phyloP scores from a whole-genome alignment of 2,329 filamentous ascomycete genomes.

The Colletotrichum sp. region DNA sequence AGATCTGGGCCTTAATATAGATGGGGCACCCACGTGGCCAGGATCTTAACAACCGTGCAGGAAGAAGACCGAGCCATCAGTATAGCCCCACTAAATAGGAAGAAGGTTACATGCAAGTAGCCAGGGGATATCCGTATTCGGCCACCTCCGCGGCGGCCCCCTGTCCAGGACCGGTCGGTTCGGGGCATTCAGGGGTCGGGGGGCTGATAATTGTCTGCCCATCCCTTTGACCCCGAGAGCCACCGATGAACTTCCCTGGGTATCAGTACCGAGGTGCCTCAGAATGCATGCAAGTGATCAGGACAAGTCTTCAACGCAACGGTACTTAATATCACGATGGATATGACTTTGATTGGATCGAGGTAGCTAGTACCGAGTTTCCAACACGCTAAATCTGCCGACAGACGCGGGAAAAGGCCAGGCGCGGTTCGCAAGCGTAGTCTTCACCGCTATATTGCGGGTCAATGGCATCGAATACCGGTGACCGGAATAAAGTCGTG shows the following conservation, averaged over 20 bases:
- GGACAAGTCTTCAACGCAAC: not conserved
- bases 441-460: not conserved
- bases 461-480: rapidly evolving
- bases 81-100: not conserved
- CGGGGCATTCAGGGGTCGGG: not conserved
- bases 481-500: not conserved
- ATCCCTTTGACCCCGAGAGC: not conserved
- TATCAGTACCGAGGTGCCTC: not conserved
- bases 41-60: not conserved
- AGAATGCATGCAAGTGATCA: not conserved
- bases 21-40: not conserved
- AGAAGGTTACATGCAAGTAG: not conserved
- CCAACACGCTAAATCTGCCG: not conserved
- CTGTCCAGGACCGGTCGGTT: not conserved
- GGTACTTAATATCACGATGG: not conserved
- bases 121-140: not conserved
- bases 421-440: not conserved
- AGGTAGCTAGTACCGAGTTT: not conserved
- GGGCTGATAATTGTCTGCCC: not conserved
- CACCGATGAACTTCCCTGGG: not conserved
- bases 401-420: not conserved
- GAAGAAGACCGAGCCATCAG: not conserved
- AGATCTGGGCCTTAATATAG: not conserved
- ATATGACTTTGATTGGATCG: not conserved
- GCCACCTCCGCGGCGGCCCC: not conserved